Evolutionary conservation across 2,329 filamentous ascomycete species (phyloP).

Genomic region (Alternaria brassicicola): DNA sequence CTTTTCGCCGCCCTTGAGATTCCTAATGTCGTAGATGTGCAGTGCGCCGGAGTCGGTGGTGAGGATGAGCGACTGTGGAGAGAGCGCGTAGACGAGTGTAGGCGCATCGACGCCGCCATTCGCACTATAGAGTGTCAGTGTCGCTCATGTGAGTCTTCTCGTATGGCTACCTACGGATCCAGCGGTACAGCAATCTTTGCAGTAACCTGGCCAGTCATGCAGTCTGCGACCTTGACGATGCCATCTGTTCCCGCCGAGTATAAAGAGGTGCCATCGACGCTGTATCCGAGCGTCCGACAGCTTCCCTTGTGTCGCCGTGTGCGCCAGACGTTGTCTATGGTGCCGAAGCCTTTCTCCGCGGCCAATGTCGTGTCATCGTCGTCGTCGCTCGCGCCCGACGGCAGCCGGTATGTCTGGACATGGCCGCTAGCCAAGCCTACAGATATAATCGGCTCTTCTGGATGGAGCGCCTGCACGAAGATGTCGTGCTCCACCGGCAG

Average conservation of each 20-base stretch:
- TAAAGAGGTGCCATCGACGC: slow-evolving; percentile 73
- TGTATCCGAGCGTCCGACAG: slow-evolving; percentile 81
- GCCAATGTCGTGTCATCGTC: slow-evolving; percentile 57
- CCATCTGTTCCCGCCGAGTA: slow-evolving; percentile 68
- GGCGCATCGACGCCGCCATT: slow-evolving; percentile 69
- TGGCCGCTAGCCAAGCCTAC: slow-evolving; percentile 85
- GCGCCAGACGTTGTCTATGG: slow-evolving; percentile 83
- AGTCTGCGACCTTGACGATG: slow-evolving; percentile 65
- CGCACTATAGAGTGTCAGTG: slow-evolving; percentile 41
- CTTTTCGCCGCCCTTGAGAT: slow-evolving; percentile 49
- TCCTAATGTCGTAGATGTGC: slow-evolving; percentile 84
- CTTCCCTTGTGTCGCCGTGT: slow-evolving; percentile 93
- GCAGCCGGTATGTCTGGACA: slow-evolving; percentile 81
- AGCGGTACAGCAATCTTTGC: slow-evolving; percentile 81
- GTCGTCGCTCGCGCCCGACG: slow-evolving; percentile 60
- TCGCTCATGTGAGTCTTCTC: background rate
- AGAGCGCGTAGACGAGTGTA: slow-evolving; percentile 80
- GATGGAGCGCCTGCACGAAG: slow-evolving; percentile 87
- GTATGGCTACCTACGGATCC: slow-evolving; percentile 39
- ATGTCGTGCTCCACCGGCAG: slow-evolving; percentile 85
- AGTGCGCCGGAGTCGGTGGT: slow-evolving; percentile 89
- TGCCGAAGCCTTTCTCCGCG: slow-evolving; percentile 68
- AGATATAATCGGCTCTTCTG: slow-evolving; percentile 79
- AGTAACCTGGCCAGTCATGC: slow-evolving; percentile 68
- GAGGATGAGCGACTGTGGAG: slow-evolving; percentile 84